Evolutionary conservation across 2,329 filamentous ascomycete species (phyloP).

Genomic region (Aspergillus japonicus): DNA sequence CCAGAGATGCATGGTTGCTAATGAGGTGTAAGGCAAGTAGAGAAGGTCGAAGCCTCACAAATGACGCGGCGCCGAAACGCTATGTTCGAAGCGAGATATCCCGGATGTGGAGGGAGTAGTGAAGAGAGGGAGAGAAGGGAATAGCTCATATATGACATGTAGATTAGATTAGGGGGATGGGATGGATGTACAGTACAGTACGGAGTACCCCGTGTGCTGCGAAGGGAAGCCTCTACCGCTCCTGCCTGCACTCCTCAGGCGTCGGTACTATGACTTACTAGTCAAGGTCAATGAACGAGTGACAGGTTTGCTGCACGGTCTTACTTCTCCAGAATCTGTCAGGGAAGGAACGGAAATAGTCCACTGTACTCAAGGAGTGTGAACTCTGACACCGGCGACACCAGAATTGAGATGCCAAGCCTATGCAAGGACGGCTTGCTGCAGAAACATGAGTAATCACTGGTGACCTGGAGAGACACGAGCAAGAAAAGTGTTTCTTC

Average conservation of each 20-base stretch:
- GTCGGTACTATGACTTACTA: not conserved
- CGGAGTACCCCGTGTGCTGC: not conserved
- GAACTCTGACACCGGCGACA: too few relatives aligned
- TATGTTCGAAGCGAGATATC: not conserved
- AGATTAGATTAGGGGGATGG: not conserved
- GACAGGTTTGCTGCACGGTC: too few relatives aligned
- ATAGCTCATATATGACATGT: not conserved
- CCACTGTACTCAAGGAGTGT: not conserved
- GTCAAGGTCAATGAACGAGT: not conserved
- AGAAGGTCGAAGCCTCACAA: not conserved
- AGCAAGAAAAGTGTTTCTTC: not conserved
- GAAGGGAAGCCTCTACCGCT: not conserved
- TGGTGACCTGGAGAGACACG: not conserved
- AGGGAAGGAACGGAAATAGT: not conserved
- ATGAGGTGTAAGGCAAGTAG: not conserved
- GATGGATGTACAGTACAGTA: too few relatives aligned
- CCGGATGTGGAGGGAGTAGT: too few relatives aligned
- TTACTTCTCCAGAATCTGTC: not conserved
- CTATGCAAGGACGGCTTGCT: not conserved
- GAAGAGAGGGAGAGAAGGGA: too few relatives aligned
- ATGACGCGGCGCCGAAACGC: not conserved
- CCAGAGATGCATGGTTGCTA: not conserved
- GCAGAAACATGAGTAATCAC: not conserved
- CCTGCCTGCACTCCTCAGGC: not conserved
- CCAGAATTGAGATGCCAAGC: not conserved